phyloP scores from a whole-genome alignment of 2,329 filamentous ascomycete genomes.

The Diaporthe longicolla region DNA sequence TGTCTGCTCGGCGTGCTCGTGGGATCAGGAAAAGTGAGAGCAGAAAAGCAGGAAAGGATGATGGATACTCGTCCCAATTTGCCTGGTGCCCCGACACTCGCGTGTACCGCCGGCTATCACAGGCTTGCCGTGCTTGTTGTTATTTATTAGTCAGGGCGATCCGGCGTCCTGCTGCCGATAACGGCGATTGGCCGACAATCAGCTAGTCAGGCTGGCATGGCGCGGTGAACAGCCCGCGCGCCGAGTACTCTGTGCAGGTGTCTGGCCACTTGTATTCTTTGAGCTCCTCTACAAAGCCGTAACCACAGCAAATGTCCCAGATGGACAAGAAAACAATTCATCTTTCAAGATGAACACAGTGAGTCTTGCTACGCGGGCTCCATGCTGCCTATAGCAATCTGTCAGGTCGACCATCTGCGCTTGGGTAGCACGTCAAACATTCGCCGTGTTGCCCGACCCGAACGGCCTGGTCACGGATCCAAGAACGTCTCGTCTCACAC shows the following conservation, averaged over 20 bases:
- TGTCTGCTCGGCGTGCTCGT: not conserved
- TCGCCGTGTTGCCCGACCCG: not conserved
- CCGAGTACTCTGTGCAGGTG: too few relatives aligned
- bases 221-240: too few relatives aligned
- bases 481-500: not conserved
- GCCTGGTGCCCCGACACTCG: not conserved
- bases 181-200: constrained; percentile 9
- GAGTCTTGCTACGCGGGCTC: too few relatives aligned
- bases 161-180: constrained; percentile 28
- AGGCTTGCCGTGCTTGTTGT: constrained; percentile 10
- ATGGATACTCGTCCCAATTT: not conserved
- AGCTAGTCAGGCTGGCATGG: too few relatives aligned
- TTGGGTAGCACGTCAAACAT: too few relatives aligned
- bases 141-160: constrained; percentile 33
- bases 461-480: not conserved
- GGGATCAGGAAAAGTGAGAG: not conserved
- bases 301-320: too few relatives aligned
- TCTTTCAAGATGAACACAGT: too few relatives aligned
- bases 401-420: too few relatives aligned
- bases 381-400: too few relatives aligned
- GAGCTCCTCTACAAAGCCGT: too few relatives aligned
- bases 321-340: too few relatives aligned
- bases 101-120: constrained; percentile 25
- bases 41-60: not conserved
- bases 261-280: too few relatives aligned